A percentile compares a stretch with the other conserved stretches of the same genome.
Evolutionary conservation across 23 red algal species (phyloP).

Genomic region (Gracilariopsis chorda): DNA sequence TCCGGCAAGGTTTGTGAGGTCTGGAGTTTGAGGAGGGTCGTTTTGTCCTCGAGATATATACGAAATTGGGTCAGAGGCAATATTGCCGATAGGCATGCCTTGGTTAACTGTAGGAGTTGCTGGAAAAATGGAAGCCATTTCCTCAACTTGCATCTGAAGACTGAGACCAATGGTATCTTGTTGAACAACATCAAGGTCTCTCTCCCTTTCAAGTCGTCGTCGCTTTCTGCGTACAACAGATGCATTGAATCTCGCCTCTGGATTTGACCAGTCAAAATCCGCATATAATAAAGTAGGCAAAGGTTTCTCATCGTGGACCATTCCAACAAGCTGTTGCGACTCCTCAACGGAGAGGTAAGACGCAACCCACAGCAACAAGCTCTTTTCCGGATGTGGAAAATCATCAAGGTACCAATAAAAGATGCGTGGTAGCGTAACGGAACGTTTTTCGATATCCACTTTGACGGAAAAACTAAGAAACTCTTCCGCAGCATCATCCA

Average conservation of each 20-base stretch:
- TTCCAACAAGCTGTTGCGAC: slow-evolving; percentile 38
- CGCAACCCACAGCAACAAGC: slow-evolving; percentile 79
- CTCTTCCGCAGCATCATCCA: slow-evolving; percentile 78
- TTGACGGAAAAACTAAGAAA: slow-evolving; percentile 86
- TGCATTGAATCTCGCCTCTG: slow-evolving; percentile 89
- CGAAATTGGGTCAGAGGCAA: neutral
- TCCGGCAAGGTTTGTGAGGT: neutral
- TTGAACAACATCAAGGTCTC: neutral
- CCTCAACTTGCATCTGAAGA: neutral
- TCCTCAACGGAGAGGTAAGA: slow-evolving; percentile 70
- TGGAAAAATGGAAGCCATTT: neutral
- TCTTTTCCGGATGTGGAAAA: slow-evolving; percentile 58
- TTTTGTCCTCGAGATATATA: neutral
- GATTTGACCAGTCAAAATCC: slow-evolving; percentile 90
- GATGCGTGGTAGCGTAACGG: slow-evolving; percentile 86
- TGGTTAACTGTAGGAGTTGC: neutral
- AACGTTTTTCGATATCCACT: slow-evolving; percentile 42
- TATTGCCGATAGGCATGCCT: neutral
- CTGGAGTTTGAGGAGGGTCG: neutral
- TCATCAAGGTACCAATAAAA: slow-evolving; percentile 98
- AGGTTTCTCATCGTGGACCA: slow-evolving; percentile 31
- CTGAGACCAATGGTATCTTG: slow-evolving; percentile 11
- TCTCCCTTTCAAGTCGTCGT: slow-evolving; percentile 71
- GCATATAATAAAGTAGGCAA: slow-evolving; percentile 72
- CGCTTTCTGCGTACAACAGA: slow-evolving; percentile 93